Base-by-base conservation (phyloP, 1,139 yeast genomes). In the Suhomyces panamericanus region DNA sequence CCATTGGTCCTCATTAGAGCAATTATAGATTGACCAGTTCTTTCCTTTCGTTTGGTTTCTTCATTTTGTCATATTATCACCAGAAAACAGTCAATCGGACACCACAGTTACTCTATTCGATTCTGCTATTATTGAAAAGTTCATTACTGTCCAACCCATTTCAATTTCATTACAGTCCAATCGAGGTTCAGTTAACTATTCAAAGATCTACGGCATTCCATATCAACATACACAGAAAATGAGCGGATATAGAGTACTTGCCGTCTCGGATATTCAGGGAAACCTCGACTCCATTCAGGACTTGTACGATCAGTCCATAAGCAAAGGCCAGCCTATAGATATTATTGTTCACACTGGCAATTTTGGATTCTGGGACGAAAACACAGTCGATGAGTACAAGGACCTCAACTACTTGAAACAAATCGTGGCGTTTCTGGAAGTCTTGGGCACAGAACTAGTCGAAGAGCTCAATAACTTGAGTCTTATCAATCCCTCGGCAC, bases 281-380 rank as follows among this genome's bases (percentile, higher is more conserved):
- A 63, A 67, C 50, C 55, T 67, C 48, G 55, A 59, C 32, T 55
- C 58, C 6, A 43, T 60, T 26, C 48, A 45, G 4, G 50, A 51
- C 17, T 46, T 64, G 16, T 60, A 57, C 44, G 47, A 57, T 10
- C 47, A 50, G 12, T 58, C 62, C 34, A 35, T 43, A 12, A 41
- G 32, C 15, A 47, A 30, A 35, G 48, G 51, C 20, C 46, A 41
- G 10, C 53, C 56, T 7, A 48, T 62, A 12, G 64, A 64, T 50
- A 35, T 75, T 26, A 75, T 87, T 29, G 69, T 87, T 13, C 95
- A 86, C 59, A 83, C 90, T 2, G 95, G 95, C 13, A 85, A 84
- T 53, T 86, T 87, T 66, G 95, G 95, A 13, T 85, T 87, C 59
- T 81, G 87, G 67, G 86, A 85, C 56, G 64, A 65, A 31, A 76